Conservation (phyloP, 768 basidiomycete genomes). For the Trametes meyenii region DNA sequence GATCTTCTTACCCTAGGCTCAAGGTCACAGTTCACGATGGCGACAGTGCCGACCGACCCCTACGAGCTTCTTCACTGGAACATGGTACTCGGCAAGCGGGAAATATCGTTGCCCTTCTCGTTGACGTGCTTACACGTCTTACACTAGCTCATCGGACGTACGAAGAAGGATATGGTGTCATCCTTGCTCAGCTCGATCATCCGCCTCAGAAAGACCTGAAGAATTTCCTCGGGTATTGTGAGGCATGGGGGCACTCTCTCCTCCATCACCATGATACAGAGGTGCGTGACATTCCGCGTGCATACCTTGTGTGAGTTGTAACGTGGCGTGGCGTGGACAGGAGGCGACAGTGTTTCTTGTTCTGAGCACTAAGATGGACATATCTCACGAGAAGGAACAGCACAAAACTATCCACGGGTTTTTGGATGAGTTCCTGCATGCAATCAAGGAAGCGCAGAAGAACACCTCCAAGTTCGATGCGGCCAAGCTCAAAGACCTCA, state of each 20-base stretch:
- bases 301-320: neutral
- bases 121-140: neutral
- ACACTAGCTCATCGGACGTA: constrained; percentile 39
- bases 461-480: constrained; percentile 38
- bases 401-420: constrained; percentile 39
- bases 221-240: constrained; percentile 45
- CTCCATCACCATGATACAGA: constrained; percentile 40
- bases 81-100: constrained; percentile 24
- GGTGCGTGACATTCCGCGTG: constrained; percentile 14
- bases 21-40: neutral
- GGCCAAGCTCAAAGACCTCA: constrained; percentile 31
- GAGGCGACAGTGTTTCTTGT: constrained; percentile 42
- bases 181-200: constrained; percentile 38
- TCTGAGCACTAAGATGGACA: constrained; percentile 41
- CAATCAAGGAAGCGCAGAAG: constrained; percentile 30
- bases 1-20: neutral
- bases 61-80: constrained; percentile 27
- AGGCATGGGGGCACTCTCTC: constrained; percentile 41
- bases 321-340: constrained; percentile 2
- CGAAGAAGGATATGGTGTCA: constrained; percentile 41
- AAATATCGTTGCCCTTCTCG: neutral
- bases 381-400: constrained; percentile 40
- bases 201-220: constrained; percentile 40
- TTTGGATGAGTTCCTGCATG: constrained; percentile 32
- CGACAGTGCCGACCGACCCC: neutral